Conservation (phyloP, 257 asterid species). For the Rhazya stricta region DNA sequence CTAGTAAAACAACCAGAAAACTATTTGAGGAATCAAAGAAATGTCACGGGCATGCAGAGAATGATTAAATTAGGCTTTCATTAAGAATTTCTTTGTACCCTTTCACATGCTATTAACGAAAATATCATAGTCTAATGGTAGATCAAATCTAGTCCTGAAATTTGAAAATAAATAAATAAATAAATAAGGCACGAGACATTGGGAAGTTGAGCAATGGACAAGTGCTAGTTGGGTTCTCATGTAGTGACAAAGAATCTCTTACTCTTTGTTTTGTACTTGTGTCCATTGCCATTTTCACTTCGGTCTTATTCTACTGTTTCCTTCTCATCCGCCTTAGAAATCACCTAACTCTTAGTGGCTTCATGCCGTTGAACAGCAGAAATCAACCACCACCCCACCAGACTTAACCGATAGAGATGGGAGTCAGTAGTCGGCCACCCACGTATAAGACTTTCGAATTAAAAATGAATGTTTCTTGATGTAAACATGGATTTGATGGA, state of each 20-base stretch:
- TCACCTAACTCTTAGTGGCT: background rate
- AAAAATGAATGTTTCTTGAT: background rate
- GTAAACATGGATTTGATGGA: no score
- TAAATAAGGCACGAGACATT: background rate
- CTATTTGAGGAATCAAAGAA: no score
- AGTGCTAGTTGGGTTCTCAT: background rate
- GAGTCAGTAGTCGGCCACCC: background rate
- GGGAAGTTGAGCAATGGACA: background rate
- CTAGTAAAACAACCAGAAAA: no score
- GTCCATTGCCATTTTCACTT: background rate
- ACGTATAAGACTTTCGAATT: background rate
- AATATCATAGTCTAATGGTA: background rate
- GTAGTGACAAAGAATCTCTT: background rate
- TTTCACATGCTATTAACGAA: background rate
- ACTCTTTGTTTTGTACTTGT: background rate
- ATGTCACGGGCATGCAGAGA: no score
- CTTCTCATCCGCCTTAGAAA: background rate
- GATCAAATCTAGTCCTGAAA: background rate
- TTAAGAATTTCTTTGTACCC: no score
- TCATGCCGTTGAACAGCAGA: background rate
- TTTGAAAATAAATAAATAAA: no score
- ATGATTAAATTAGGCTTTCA: no score
- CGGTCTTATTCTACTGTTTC: constrained; percentile 2
- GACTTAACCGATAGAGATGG: no score
- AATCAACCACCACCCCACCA: background rate